These are phyloP conservation scores for Candida suzukii DNA, from an alignment of 805 yeast genomes.

Conservation along the genomic window DNA sequence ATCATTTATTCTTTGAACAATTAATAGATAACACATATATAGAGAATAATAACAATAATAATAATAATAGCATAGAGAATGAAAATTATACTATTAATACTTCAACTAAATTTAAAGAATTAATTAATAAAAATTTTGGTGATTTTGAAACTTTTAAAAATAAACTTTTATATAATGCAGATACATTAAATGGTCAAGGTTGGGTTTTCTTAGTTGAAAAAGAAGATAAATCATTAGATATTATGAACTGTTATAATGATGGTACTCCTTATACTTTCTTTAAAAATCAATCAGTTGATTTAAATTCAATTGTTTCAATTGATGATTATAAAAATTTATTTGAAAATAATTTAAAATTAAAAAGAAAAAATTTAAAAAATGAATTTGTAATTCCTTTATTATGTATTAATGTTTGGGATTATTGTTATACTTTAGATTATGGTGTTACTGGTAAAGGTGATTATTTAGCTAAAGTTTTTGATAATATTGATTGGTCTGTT, in stretches of 20 bases:
- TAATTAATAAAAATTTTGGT: conserved; percentile 32
- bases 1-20: conserved; percentile 80
- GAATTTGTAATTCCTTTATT: conserved; percentile 71
- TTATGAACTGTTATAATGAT: conserved; percentile 56
- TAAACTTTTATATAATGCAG: conserved; percentile 43
- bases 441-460: conserved; percentile 70
- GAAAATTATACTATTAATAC: not conserved
- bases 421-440: conserved; percentile 79
- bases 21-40: conserved; percentile 24
- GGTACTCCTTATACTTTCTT: conserved; percentile 73
- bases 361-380: conserved; percentile 26
- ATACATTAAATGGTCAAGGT: conserved; percentile 57
- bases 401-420: conserved; percentile 81
- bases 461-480: conserved; percentile 72
- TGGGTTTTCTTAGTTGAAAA: conserved; percentile 71
- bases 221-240: conserved; percentile 48
- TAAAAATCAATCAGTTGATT: conserved; percentile 64
- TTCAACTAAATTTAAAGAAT: conserved; percentile 16
- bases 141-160: conserved; percentile 44
- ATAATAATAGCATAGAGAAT: conserved; percentile 7
- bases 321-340: conserved; percentile 43
- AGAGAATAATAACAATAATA: conserved; percentile 15
- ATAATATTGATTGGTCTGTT: conserved; percentile 80
- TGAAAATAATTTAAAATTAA: conserved; percentile 19
- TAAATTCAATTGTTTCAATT: conserved; percentile 63